phyloP scores from a whole-genome alignment of 169 alveolate species.

The Plasmodium billcollinsi region DNA sequence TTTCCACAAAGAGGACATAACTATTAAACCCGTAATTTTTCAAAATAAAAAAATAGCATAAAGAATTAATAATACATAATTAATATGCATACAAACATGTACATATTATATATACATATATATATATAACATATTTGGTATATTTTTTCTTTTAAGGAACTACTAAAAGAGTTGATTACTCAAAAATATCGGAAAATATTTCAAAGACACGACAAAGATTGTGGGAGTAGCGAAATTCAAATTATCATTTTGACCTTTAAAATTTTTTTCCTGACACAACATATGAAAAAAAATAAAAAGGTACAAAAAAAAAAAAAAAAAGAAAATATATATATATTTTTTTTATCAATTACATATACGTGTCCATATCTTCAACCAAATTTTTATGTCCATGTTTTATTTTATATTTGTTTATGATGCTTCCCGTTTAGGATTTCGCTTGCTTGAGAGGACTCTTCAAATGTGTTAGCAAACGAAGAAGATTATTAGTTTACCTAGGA shows the following conservation, averaged over 20 bases:
- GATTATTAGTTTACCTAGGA: constrained; percentile 44
- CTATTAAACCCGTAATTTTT: constrained; percentile 54
- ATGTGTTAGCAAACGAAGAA: constrained; percentile 70
- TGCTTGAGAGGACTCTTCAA: constrained; percentile 68
- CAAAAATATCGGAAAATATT: constrained; percentile 63
- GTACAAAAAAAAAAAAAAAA: neutral
- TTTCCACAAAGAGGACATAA: constrained; percentile 19
- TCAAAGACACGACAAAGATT: constrained; percentile 63
- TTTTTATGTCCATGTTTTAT: neutral
- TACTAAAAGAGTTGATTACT: constrained; percentile 62
- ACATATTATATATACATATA: neutral
- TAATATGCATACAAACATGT: neutral
- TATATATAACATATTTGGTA: neutral
- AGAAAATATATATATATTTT: constrained; percentile 1
- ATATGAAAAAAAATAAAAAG: constrained; percentile 64
- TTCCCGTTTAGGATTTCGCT: constrained; percentile 46
- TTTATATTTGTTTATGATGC: constrained; percentile 2
- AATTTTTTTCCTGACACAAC: constrained; percentile 59
- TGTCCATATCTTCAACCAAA: neutral
- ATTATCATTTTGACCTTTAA: constrained; percentile 65
- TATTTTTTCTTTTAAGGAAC: constrained; percentile 20
- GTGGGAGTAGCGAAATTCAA: constrained; percentile 77
- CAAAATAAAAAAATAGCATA: neutral
- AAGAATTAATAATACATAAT: neutral
- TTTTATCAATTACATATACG: neutral